A percentile compares a stretch with the other conserved stretches of the same genome.
Conservation (phyloP, 495 filamentous ascomycete genomes). For the Neurospora sp. region DNA sequence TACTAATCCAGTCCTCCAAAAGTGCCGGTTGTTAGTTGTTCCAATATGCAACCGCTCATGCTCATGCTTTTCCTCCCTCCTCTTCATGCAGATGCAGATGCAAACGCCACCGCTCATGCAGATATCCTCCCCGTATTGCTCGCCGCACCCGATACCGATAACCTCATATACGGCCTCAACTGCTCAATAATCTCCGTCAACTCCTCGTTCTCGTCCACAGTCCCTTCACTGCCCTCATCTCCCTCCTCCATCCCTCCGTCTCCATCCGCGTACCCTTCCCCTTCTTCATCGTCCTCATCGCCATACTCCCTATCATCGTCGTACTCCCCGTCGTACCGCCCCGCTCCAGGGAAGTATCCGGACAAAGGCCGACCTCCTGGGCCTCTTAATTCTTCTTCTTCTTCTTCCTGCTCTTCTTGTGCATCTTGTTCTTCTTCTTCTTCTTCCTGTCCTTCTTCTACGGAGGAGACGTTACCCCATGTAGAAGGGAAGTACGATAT, state of each 20-base stretch:
- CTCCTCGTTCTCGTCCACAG: background rate
- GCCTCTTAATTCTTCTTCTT: background rate
- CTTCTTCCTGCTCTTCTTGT: background rate
- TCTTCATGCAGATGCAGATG: background rate
- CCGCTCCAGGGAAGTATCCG: background rate
- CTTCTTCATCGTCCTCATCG: background rate
- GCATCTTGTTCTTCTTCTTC: background rate
- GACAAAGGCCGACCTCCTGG: background rate
- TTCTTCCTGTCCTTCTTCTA: background rate
- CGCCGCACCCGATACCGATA: background rate
- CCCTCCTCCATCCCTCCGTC: background rate
- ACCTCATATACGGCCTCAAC: background rate
- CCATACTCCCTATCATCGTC: background rate
- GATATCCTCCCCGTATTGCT: background rate
- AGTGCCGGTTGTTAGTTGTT: background rate
- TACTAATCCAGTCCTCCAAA: background rate
- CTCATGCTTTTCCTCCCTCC: background rate
- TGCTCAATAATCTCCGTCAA: background rate
- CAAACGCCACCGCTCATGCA: background rate
- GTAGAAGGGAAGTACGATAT: background rate
- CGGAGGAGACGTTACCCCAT: background rate
- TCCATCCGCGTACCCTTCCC: background rate
- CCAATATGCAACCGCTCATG: background rate
- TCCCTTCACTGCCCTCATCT: background rate
- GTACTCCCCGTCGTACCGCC: background rate